Evolutionary conservation across 768 basidiomycete species (phyloP).

Genomic region (Tricholoma terreum): DNA sequence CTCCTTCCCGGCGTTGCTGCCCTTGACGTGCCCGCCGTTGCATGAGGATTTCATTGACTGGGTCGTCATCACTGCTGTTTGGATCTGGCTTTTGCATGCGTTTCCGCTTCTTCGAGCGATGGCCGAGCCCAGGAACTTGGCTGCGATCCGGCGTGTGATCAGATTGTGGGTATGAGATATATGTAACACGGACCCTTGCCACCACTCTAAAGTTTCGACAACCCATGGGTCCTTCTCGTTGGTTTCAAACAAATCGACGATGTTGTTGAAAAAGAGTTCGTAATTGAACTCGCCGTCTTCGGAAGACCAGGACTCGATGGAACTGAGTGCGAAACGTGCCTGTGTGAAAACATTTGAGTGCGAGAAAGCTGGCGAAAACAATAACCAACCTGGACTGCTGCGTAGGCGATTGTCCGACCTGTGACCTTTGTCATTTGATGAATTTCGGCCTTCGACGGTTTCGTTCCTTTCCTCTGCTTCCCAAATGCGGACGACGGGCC

Average conservation of each 20-base stretch:
- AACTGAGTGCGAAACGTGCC: not conserved
- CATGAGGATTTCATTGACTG: no score
- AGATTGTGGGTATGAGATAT: no score
- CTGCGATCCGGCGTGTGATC: no score
- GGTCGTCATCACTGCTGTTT: no score
- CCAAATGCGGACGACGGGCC: not conserved
- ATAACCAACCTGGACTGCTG: not conserved
- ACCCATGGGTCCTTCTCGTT: not conserved
- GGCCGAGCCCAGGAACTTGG: no score
- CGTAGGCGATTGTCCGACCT: not conserved
- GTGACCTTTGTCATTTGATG: not conserved
- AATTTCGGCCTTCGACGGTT: not conserved
- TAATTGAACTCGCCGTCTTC: not conserved
- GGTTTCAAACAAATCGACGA: not conserved
- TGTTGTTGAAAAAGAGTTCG: not conserved
- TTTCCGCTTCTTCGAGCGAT: no score
- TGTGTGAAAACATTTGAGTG: no score
- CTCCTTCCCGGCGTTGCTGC: no score
- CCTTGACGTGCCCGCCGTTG: no score
- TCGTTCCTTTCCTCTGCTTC: not conserved
- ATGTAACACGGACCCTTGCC: not conserved
- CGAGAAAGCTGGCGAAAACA: no score
- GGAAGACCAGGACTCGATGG: not conserved
- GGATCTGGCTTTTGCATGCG: no score
- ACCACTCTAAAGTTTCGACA: not conserved